Evolutionary conservation across 352 stramenopile species (phyloP), one percentile per base, ranked within the genome.

Genomic region (Pythium folliculosum): DNA sequence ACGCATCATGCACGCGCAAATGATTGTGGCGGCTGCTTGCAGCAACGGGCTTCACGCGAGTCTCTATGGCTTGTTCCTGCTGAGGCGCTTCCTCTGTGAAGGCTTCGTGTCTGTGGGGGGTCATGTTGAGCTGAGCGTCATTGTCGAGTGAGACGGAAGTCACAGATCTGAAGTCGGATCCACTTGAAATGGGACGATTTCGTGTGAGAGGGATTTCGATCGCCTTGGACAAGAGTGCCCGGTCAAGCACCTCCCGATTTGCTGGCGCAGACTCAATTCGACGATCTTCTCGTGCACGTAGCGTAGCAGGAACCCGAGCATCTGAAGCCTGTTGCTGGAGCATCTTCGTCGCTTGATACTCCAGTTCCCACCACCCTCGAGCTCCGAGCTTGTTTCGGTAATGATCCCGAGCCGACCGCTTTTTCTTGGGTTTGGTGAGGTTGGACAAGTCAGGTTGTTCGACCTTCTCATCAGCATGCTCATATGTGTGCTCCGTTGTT

Each of bases 281-380:
- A 40, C 4, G 35, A 40, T 40, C 35, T 40, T 40, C 35, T n/a
- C n/a, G n/a, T 40, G 8, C 8, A 3, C 35, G 35, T 7, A 40
- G 8, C 8, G 35, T 40, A 40, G 35, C 12, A 16, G 35, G 27
- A 32, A 32, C 3, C 27, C 27, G 27, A 32, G 27, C 3, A 5
- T 5, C 35, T 3, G 35, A n/a, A 21, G 9, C 13, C n/a, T 62
- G 38, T 30, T 74, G 38, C n/a, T 53, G 51, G 19, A 75, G 54
- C 10, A 75, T 45, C 35, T 73, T 73, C 13, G 60, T 66, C 14
- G 66, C 47, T 17, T 69, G 77, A 57, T 89, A 90, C 30, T 89
- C 77, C 0, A 93, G 69, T 48, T 89, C 78, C 77, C 78, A 93
- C 84, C 82, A 93, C 19, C 88, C 63, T 45, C 72, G 78, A 30